Conservation (phyloP, 2,329 filamentous ascomycete genomes). For the Phyllosticta citrichinensis region DNA sequence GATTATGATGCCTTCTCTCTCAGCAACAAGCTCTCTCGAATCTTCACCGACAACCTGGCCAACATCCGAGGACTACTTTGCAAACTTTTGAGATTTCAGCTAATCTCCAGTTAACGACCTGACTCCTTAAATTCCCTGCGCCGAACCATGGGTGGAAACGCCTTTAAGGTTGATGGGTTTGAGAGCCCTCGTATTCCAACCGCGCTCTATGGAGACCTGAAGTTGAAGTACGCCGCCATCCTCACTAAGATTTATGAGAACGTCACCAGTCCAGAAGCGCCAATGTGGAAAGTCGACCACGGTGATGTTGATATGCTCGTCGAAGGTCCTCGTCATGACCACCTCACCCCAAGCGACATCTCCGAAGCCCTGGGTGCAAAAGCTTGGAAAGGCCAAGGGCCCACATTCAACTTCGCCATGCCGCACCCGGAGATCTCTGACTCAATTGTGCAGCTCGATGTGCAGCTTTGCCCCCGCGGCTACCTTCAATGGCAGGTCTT, state of each 20-base stretch:
- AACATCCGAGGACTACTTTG: too few species aligned
- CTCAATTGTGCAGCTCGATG: slow-evolving; percentile 58
- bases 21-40: too few species aligned
- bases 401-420: slow-evolving; percentile 41
- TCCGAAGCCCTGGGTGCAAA: slow-evolving; percentile 37
- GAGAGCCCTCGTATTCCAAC: slow-evolving; percentile 12
- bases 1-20: too few species aligned
- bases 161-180: neutral
- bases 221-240: slow-evolving; percentile 34
- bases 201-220: slow-evolving; percentile 46
- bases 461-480: slow-evolving; percentile 42
- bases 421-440: slow-evolving; percentile 21
- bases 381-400: slow-evolving; percentile 15
- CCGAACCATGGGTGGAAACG: slow-evolving; percentile 5
- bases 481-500: slow-evolving; percentile 54
- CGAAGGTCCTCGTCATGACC: slow-evolving; percentile 14
- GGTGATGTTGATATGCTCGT: slow-evolving; percentile 69
- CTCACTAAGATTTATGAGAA: slow-evolving; percentile 44
- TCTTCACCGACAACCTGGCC: too few species aligned
- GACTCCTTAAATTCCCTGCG: neutral
- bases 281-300: slow-evolving; percentile 55
- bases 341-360: slow-evolving; percentile 23
- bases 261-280: slow-evolving; percentile 55
- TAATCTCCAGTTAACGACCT: too few species aligned
- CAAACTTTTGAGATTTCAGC: too few species aligned